Evolutionary conservation across 176 grass and related monocot species (phyloP).

Genomic region (Triticum dicoccoides): DNA sequence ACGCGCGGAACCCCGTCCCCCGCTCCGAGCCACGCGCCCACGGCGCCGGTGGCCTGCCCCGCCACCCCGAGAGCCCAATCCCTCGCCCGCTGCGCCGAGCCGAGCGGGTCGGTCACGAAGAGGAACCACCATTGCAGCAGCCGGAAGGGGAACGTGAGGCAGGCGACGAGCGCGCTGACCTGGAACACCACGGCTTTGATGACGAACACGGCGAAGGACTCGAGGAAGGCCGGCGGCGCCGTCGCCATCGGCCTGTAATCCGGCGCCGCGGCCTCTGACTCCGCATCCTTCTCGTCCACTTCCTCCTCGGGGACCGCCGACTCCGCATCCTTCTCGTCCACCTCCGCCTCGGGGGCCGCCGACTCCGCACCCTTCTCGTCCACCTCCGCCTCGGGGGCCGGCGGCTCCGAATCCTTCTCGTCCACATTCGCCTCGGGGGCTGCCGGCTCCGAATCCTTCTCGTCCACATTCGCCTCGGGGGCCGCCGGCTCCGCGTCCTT

Average conservation of each 20-base stretch:
- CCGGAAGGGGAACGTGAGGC: constrained; percentile 58
- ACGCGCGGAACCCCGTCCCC: constrained; percentile 36
- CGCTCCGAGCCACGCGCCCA: constrained; percentile 28
- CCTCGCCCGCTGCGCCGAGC: constrained; percentile 30
- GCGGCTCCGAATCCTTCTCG: neutral
- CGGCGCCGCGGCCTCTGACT: neutral
- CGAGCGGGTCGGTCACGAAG: constrained; percentile 56
- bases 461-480: neutral
- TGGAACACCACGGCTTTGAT: constrained; percentile 71
- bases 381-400: neutral
- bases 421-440: neutral
- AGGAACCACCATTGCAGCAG: constrained; percentile 60
- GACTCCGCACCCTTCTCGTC: neutral
- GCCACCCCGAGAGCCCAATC: constrained; percentile 25
- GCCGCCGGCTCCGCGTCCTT: neutral
- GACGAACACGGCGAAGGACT: constrained; percentile 42
- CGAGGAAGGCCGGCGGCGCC: constrained; percentile 30
- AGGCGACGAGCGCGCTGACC: constrained; percentile 48
- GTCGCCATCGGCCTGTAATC: neutral
- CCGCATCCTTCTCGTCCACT: too few relatives aligned
- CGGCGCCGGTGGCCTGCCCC: constrained; percentile 30
- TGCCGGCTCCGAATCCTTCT: neutral
- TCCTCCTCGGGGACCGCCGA: neutral
- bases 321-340: neutral
- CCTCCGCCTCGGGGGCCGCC: neutral